These are phyloP conservation scores for Benincasa hispida DNA, from an alignment of 306 rosid species.

Conservation along the genomic window DNA sequence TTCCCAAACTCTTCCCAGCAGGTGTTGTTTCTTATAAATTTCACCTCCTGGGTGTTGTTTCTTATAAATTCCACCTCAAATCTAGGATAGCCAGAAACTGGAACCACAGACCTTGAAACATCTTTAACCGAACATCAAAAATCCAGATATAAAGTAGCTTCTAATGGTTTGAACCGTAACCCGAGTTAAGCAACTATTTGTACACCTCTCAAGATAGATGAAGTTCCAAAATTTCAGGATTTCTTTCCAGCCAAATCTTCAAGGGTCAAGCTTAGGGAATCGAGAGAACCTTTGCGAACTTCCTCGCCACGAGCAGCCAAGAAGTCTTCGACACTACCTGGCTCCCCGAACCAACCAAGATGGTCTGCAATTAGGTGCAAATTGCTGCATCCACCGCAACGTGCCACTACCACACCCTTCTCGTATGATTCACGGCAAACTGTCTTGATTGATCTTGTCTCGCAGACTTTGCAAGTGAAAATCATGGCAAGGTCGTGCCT, in stretches of 20 bases:
- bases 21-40: neutral
- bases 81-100: no score
- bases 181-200: neutral
- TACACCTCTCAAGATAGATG: neutral
- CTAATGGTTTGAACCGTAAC: neutral
- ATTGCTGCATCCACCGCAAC: constrained; percentile 72
- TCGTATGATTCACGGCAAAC: constrained; percentile 67
- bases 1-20: neutral
- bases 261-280: constrained; percentile 58
- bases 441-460: constrained; percentile 76
- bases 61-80: neutral
- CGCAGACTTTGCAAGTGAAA: constrained; percentile 87
- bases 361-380: constrained; percentile 74
- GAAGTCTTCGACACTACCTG: constrained; percentile 60
- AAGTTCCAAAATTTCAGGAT: constrained; percentile 10
- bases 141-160: neutral
- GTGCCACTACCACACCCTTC: constrained; percentile 79
- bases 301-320: constrained; percentile 80
- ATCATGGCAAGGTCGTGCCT: constrained; percentile 91
- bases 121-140: neutral
- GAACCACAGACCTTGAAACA: neutral
- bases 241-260: constrained; percentile 68
- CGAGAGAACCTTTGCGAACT: constrained; percentile 51
- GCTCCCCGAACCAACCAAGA: constrained; percentile 87
- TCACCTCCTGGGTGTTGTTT: neutral